Percentiles rank a stretch among this genome's conserved stretches.
Conservation (phyloP, 768 basidiomycete species). For the Termitomyces sp. region DNA sequence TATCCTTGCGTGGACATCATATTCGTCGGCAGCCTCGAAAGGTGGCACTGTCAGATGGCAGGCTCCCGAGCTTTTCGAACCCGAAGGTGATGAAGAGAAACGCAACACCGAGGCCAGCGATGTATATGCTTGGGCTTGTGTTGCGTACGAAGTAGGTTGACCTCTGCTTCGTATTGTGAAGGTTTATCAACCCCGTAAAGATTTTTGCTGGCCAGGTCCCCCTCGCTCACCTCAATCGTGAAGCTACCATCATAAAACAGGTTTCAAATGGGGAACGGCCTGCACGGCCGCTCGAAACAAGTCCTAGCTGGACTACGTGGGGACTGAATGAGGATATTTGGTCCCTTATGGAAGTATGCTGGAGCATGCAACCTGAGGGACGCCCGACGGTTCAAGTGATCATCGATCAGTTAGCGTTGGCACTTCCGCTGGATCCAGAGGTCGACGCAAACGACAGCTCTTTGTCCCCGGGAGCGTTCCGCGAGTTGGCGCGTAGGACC, state of each 20-base stretch:
- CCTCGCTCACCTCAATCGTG: background rate
- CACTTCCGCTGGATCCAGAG: background rate
- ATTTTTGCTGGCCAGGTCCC: background rate
- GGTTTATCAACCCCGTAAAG: background rate
- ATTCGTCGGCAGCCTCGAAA: background rate
- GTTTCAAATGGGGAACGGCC: background rate
- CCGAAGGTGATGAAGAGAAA: background rate
- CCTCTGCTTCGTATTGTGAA: background rate
- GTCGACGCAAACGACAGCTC: background rate
- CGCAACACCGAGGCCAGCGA: constrained; percentile 14
- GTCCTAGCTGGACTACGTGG: background rate
- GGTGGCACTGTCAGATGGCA: constrained; percentile 18
- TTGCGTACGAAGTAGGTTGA: constrained; percentile 19
- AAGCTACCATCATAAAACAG: background rate
- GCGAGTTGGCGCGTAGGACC: background rate
- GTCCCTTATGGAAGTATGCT: background rate
- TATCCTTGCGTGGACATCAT: constrained; percentile 7
- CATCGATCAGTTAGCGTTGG: background rate
- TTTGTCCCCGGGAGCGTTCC: background rate
- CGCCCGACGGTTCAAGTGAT: background rate
- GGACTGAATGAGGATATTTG: background rate
- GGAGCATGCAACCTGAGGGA: background rate
- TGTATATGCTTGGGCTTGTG: constrained; percentile 18
- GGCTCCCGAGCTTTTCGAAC: constrained; percentile 19
- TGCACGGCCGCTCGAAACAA: background rate